phyloP scores from a whole-genome alignment of 2,329 filamentous ascomycete species.

The Apiospora sp. region DNA sequence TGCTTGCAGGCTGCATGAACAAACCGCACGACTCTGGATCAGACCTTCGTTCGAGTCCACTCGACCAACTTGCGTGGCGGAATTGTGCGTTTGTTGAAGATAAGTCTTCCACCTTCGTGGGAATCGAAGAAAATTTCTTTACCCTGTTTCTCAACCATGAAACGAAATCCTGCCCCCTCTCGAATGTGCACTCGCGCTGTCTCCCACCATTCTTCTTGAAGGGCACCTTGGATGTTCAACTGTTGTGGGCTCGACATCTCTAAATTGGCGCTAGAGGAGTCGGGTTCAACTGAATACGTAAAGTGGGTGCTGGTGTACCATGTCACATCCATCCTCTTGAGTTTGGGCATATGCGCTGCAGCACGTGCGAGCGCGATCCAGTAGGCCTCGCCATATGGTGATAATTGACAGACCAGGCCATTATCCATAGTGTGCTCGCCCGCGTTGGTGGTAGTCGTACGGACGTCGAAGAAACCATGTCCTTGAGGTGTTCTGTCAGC shows the following conservation, averaged over 20 bases:
- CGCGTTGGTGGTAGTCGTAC: rapidly evolving
- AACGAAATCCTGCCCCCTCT: background rate
- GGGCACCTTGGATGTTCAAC: background rate
- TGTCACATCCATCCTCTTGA: too few relatives aligned
- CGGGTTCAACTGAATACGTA: background rate
- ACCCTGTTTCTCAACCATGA: background rate
- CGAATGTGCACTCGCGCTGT: background rate
- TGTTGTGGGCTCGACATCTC: background rate
- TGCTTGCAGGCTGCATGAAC: too few relatives aligned
- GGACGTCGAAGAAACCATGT: background rate
- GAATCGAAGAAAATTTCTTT: too few relatives aligned
- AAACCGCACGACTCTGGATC: background rate
- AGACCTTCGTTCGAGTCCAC: background rate
- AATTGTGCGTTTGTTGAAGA: too few relatives aligned
- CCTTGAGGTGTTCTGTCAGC: background rate
- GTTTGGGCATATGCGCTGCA: background rate
- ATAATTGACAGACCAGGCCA: background rate
- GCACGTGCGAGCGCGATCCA: background rate
- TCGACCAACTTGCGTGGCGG: background rate
- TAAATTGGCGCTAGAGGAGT: background rate
- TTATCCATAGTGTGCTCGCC: background rate
- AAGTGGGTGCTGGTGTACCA: background rate
- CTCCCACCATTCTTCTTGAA: background rate
- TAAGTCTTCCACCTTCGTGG: too few relatives aligned
- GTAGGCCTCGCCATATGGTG: background rate